phyloP scores from a whole-genome alignment of 1,139 yeast genomes.

The Hemisphaericaspora xylanilytica region DNA sequence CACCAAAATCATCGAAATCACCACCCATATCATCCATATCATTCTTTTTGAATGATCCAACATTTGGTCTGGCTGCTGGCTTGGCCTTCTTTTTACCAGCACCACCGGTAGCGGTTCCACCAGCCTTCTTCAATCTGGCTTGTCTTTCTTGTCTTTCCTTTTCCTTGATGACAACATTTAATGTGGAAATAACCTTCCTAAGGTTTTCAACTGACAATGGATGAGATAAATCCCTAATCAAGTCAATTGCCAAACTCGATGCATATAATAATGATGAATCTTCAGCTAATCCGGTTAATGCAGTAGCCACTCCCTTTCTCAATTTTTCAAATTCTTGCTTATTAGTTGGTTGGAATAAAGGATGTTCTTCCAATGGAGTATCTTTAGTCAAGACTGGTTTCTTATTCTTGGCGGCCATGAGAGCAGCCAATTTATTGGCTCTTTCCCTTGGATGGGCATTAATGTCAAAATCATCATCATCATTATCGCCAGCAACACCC shows the following conservation, averaged over 20 bases:
- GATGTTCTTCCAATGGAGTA: constrained; percentile 69
- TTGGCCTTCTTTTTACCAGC: constrained; percentile 95
- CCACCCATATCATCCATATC: constrained; percentile 58
- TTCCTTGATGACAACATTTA: constrained; percentile 77
- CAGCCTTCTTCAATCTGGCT: constrained; percentile 73
- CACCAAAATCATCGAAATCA: constrained; percentile 56
- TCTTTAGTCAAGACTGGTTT: constrained; percentile 52
- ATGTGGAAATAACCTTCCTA: constrained; percentile 81
- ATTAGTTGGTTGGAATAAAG: constrained; percentile 75
- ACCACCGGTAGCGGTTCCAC: constrained; percentile 88
- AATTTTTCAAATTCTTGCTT: constrained; percentile 82
- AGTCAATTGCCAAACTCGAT: constrained; percentile 75
- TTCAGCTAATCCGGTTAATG: constrained; percentile 62
- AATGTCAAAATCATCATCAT: constrained; percentile 22
- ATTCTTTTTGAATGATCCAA: constrained; percentile 69
- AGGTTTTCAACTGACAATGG: constrained; percentile 81
- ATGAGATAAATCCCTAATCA: constrained; percentile 77
- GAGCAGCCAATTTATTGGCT: constrained; percentile 47
- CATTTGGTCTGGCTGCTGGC: constrained; percentile 67
- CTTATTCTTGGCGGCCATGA: constrained; percentile 31
- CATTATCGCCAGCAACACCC: constrained; percentile 57
- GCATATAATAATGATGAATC: constrained; percentile 68
- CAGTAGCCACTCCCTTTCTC: constrained; percentile 72
- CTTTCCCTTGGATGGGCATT: constrained; percentile 67
- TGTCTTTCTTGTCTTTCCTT: constrained; percentile 89